These are phyloP conservation scores for Buddleja alternifolia DNA, from an alignment of 257 asterid species.

Conservation along the genomic window DNA sequence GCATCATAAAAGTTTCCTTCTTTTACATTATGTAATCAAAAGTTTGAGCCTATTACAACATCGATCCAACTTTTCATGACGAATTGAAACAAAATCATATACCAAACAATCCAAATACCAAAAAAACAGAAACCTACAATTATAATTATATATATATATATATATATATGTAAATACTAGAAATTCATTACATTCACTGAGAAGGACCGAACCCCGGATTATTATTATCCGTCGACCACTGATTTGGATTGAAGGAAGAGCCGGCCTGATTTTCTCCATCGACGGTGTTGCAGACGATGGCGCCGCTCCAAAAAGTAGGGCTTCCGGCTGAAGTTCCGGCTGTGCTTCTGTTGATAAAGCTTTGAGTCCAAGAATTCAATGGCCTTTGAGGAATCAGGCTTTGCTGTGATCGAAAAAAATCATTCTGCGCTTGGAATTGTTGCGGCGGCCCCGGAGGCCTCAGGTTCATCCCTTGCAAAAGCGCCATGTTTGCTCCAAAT, in stretches of 20 bases:
- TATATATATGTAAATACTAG: neutral
- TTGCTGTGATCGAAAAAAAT: conserved; percentile 29
- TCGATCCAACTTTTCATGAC: neutral
- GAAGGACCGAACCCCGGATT: conserved; percentile 43
- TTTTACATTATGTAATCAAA: conserved; percentile 25
- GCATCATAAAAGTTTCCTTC: conserved; percentile 20
- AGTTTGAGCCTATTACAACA: conserved; percentile 7
- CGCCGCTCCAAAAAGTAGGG: conserved; percentile 29
- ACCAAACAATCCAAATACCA: conserved; percentile 16
- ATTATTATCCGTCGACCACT: conserved; percentile 36
- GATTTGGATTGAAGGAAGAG: conserved; percentile 45
- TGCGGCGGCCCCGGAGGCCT: conserved; percentile 20
- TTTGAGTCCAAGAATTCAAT: conserved; percentile 49
- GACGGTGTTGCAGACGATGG: conserved; percentile 9
- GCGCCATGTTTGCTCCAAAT: conserved; percentile 29
- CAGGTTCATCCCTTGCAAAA: conserved; percentile 34
- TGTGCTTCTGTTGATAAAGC: conserved; percentile 34
- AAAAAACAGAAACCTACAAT: conserved; percentile 6
- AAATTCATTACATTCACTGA: conserved; percentile 26
- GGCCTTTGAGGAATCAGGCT: conserved; percentile 35
- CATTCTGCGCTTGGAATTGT: conserved; percentile 25
- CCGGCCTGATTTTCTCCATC: conserved; percentile 29
- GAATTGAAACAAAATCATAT: conserved; percentile 21
- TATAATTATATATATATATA: too few relatives aligned
- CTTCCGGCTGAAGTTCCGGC: conserved; percentile 32